Evolutionary conservation across 768 basidiomycete species (phyloP).

Genomic region (Panaeolus cyanescens): DNA sequence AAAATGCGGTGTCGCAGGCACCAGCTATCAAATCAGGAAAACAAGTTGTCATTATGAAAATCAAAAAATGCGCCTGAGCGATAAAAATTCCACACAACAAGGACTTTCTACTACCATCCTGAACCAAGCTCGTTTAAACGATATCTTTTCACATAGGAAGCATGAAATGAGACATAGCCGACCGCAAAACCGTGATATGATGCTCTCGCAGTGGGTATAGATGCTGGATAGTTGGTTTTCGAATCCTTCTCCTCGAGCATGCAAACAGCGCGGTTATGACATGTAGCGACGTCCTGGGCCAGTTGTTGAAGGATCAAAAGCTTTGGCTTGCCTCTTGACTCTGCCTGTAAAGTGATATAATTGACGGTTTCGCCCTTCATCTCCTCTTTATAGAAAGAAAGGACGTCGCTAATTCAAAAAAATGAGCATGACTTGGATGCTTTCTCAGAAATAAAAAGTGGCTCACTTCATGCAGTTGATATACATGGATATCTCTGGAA

Average conservation of each 20-base stretch:
- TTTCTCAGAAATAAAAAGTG: too few relatives aligned
- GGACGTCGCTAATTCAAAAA: slow-evolving; percentile 31
- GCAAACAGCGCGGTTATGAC: slow-evolving; percentile 22
- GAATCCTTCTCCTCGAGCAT: slow-evolving; percentile 19
- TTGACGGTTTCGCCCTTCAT: slow-evolving; percentile 32
- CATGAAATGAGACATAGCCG: slow-evolving; percentile 30
- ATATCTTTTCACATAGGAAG: slow-evolving; percentile 23
- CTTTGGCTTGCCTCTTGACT: slow-evolving; percentile 22
- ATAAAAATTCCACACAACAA: too few relatives aligned
- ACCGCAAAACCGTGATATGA: slow-evolving; percentile 7
- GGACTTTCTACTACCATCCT: background rate
- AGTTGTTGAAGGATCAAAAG: slow-evolving; percentile 22
- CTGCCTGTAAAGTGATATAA: slow-evolving; percentile 32
- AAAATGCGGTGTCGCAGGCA: too few relatives aligned
- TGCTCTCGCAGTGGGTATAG: background rate
- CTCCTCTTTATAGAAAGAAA: slow-evolving; percentile 46
- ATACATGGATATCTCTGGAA: slow-evolving; percentile 34
- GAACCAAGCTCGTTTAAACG: slow-evolving; percentile 19
- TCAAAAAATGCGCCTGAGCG: too few relatives aligned
- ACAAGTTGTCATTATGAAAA: too few relatives aligned
- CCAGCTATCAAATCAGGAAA: too few relatives aligned
- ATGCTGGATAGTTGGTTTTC: background rate
- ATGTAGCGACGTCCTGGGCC: slow-evolving; percentile 22
- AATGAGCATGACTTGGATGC: background rate
- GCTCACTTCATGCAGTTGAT: slow-evolving; percentile 38